Percentiles rank a stretch among this genome's conserved stretches.
These are phyloP conservation scores for Metschnikowia lunata DNA, from an alignment of 805 yeast species.

Conservation along the genomic window DNA sequence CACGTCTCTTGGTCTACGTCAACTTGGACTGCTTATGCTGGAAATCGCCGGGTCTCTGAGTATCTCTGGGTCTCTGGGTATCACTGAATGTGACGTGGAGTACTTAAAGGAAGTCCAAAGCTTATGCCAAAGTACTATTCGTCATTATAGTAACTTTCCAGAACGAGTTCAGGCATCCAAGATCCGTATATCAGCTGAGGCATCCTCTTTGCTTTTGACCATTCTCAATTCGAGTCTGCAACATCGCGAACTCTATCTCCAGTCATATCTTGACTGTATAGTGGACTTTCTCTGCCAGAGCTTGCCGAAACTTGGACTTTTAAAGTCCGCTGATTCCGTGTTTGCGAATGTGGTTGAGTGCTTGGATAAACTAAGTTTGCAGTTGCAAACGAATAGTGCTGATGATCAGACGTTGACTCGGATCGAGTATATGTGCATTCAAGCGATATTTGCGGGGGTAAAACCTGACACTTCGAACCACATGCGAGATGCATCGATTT, in stretches of 20 bases:
- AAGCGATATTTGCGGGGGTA: slow-evolving; percentile 38
- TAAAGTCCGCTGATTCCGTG: slow-evolving; percentile 14
- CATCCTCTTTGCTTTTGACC: slow-evolving; percentile 36
- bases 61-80: slow-evolving; percentile 2
- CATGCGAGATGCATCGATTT: slow-evolving; percentile 25
- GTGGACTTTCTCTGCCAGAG: slow-evolving; percentile 35
- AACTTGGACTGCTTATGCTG: background rate
- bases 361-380: slow-evolving; percentile 13
- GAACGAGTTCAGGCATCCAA: slow-evolving; percentile 3
- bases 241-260: slow-evolving; percentile 45
- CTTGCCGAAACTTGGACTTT: slow-evolving; percentile 22
- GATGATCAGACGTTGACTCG: slow-evolving; percentile 54
- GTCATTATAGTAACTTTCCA: slow-evolving; percentile 11
- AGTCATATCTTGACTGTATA: slow-evolving; percentile 39
- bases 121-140: slow-evolving; percentile 25
- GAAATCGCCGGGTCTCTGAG: slow-evolving; percentile 5
- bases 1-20: slow-evolving; percentile 5
- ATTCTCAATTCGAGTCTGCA: slow-evolving; percentile 37
- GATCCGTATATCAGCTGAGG: slow-evolving; percentile 25
- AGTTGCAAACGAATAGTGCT: slow-evolving; percentile 13
- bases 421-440: slow-evolving; percentile 49
- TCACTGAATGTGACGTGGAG: slow-evolving; percentile 19
- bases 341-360: slow-evolving; percentile 1
- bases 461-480: slow-evolving; percentile 20
- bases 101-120: slow-evolving; percentile 20